Evolutionary conservation across 768 basidiomycete species (phyloP), one percentile per base, ranked within the genome.

Genomic region (Psilocybe cyanescens): DNA sequence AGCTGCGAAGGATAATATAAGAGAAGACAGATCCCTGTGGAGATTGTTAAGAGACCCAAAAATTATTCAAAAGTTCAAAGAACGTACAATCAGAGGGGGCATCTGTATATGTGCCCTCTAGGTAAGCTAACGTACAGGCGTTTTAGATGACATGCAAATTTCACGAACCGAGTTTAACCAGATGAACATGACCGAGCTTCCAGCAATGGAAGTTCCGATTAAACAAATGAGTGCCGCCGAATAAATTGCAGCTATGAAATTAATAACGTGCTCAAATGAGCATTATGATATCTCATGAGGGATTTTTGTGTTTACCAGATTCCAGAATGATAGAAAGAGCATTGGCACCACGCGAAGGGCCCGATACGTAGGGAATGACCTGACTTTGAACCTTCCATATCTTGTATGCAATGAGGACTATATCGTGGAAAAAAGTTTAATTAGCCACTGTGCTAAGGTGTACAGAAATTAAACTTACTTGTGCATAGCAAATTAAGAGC

Each of bases 401-500:
- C 17, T 45, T 55, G 54, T 55, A 55, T 16, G 54, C 54, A 45
- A 55, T 55, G 17, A 55, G 41, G 9, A 55, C 54, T 55, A 24
- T 29, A 51, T 17, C 17, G 30, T 4, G 7, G 8, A 24, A 55
- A 55, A 11, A 24, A 19, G 35, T 37, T 39, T 19, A 45, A 19
- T 41, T 35, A 39, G 8, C 11, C 2, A 35, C 52, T 11, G 31
- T 16, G 37, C 11, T 9, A 45, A 16, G 4, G 3, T 11, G 2
- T 11, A 16, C n/a, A 16, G 39, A 55, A 17, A 30, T 35, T 41
- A 39, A 45, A 16, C 35, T 41, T 35, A 55, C 54, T 35, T 41
- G 54, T 55, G 16, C 54, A 55, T 41, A 55, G 28, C 8, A 55
- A 28, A 39, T 55, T 55, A 8, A 55, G 29, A 39, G 54, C 37